Base-by-base conservation (phyloP, 2,329 filamentous ascomycete genomes). In the Epichloe elymi region DNA sequence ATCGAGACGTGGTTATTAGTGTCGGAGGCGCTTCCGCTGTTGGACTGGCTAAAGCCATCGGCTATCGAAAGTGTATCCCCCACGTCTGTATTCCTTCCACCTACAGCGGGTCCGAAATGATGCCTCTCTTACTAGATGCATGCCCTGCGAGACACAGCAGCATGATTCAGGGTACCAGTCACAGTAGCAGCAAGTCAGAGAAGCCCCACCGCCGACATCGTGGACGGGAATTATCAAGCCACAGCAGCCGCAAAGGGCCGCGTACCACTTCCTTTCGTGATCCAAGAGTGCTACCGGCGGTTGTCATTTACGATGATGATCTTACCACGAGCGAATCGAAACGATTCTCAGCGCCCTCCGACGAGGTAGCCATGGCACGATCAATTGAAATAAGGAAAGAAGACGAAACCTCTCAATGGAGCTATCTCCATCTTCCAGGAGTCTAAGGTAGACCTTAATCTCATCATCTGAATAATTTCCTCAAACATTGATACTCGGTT, bases 21-120 rank as follows among this genome's bases (percentile, higher is more conserved):
- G 76, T 84, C 53, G 81, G 81, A 5, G 79, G 80, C 48, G 78
- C 79, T 30, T 80, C 76, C 50, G 81, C 79, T 2, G 78, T 80
- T 49, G 78, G 78, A 2, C 63, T 84, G 20, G 77, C 77, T 2
- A 76, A 78, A 56, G 73, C 74, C 1, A 71, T 81, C 49, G 71
- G 70, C 45, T 65, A 74, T 46, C 70, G 74, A 41, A 78, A 75
- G 36, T 70, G 69, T 0, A 65, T 80, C 36, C 75, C 75, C 19
- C 77, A 81, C 58, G 72, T 81, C 42, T 79, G 75, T 57, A 75
- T 81, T 39, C 78, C 78, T 5, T 80, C 78, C 2, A 80, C 75
- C 0, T 80, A 79, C 58, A 76, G 76, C 37, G 77, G 75, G 12
- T 78, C 73, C 53, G 80, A 84, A 58, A 78, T 82, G 73, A 79